phyloP scores from a whole-genome alignment of 306 rosid species.

The Betula pendula region DNA sequence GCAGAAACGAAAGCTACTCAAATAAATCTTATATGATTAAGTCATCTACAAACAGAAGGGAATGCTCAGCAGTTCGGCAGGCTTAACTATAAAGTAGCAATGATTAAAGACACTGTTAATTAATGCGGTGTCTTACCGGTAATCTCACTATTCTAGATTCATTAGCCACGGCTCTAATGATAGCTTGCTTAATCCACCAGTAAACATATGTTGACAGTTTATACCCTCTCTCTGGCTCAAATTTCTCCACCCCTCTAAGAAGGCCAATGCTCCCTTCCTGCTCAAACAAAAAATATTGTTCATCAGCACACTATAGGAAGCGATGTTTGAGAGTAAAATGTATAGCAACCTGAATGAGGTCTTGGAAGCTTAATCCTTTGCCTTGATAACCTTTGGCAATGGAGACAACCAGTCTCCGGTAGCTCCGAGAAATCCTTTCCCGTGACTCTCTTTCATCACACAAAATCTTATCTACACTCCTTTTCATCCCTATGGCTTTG shows the following conservation, averaged over 20 bases:
- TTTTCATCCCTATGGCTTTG: slow-evolving; percentile 31
- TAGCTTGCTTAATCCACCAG: slow-evolving; percentile 91
- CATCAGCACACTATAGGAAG: slow-evolving; percentile 3
- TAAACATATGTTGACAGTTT: slow-evolving; percentile 82
- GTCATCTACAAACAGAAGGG: neutral
- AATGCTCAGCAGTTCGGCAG: neutral
- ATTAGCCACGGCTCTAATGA: slow-evolving; percentile 63
- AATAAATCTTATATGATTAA: neutral
- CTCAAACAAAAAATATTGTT: slow-evolving; percentile 19
- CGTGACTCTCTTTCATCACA: slow-evolving; percentile 55
- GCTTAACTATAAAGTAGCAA: neutral
- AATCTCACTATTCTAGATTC: slow-evolving; percentile 71
- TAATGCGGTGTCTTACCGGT: slow-evolving; percentile 60
- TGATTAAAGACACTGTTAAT: neutral
- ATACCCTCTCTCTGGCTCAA: slow-evolving; percentile 66
- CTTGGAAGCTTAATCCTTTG: slow-evolving; percentile 72
- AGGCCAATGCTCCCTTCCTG: slow-evolving; percentile 93
- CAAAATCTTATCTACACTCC: slow-evolving; percentile 48
- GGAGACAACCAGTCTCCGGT: slow-evolving; percentile 61
- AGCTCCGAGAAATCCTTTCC: slow-evolving; percentile 52
- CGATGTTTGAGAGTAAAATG: slow-evolving; percentile 17
- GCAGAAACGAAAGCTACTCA: neutral
- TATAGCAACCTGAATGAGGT: slow-evolving; percentile 74
- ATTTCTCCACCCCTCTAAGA: slow-evolving; percentile 70
- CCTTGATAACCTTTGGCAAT: slow-evolving; percentile 67